phyloP scores from a whole-genome alignment of 2,329 filamentous ascomycete species.

The Penicillium sp. region DNA sequence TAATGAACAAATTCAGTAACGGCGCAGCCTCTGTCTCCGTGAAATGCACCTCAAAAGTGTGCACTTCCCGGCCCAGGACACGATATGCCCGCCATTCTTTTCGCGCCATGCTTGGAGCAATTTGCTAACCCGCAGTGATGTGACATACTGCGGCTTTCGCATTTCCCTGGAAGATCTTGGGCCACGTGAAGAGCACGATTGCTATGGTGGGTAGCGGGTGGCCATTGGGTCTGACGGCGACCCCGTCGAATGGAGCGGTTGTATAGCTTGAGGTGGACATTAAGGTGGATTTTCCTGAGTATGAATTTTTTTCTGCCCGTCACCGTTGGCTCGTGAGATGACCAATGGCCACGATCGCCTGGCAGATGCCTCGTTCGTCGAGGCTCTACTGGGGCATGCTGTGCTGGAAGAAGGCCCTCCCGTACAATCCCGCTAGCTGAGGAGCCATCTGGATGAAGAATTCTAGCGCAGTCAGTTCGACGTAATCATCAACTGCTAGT shows the following conservation, averaged over 20 bases:
- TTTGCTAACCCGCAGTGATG: conserved; percentile 20
- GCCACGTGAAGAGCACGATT: conserved; percentile 67
- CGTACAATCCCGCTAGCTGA: conserved; percentile 69
- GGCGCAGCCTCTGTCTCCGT: conserved; percentile 27
- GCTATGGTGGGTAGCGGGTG: conserved; percentile 55
- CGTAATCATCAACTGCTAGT: conserved; percentile 1
- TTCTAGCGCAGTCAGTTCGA: conserved; percentile 29
- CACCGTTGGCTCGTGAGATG: conserved; percentile 64
- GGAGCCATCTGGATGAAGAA: conserved; percentile 61
- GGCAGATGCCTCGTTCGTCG: conserved; percentile 62
- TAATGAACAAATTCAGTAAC: conserved; percentile 21
- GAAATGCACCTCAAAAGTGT: conserved; percentile 15
- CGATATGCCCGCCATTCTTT: neutral
- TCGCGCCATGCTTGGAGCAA: conserved; percentile 21
- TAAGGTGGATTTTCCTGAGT: conserved; percentile 3
- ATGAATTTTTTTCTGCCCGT: conserved; percentile 40
- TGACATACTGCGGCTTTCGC: conserved; percentile 30
- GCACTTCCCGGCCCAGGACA: conserved; percentile 8
- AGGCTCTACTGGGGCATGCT: conserved; percentile 67
- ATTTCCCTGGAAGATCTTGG: conserved; percentile 52
- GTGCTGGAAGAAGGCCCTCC: conserved; percentile 66
- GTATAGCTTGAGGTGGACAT: conserved; percentile 18
- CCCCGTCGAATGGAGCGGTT: conserved; percentile 21
- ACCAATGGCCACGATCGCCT: conserved; percentile 68
- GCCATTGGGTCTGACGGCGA: conserved; percentile 55